Conservation (phyloP, 1,284 basidiomycete genomes). For the Heliocybe sulcata region DNA sequence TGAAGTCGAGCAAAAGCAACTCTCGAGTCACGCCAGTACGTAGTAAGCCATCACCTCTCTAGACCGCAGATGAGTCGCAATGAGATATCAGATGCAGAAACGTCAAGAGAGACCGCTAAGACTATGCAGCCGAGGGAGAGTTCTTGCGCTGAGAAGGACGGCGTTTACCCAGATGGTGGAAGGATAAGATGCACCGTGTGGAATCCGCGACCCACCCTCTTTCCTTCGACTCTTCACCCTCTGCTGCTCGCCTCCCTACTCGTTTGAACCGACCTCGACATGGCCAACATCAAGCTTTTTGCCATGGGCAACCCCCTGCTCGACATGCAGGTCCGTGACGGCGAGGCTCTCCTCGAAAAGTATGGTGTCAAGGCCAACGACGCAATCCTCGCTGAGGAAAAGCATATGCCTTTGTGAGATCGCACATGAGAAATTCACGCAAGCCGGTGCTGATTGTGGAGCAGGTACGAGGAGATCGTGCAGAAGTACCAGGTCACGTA, state of each 20-base stretch:
- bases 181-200: neutral
- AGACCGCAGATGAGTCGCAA: no score
- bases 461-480: constrained; percentile 85
- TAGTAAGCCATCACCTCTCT: no score
- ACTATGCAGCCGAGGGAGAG: neutral
- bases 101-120: neutral
- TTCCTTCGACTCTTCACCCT: neutral
- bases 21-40: no score
- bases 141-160: neutral
- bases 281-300: constrained; percentile 41
- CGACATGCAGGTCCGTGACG: constrained; percentile 83
- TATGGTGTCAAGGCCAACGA: constrained; percentile 94
- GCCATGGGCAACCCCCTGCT: constrained; percentile 88
- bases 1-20: no score
- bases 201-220: neutral
- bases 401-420: constrained; percentile 78
- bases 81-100: neutral
- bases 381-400: constrained; percentile 90
- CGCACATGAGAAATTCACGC: neutral
- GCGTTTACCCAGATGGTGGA: neutral
- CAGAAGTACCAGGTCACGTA: constrained; percentile 79
- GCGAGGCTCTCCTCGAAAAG: constrained; percentile 82
- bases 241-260: neutral
- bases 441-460: constrained; percentile 1
- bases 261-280: neutral